A percentile compares a stretch with the other conserved stretches of the same genome.
Evolutionary conservation across 306 rosid genomes (phyloP).

Genomic region (Castanea mollissima): DNA sequence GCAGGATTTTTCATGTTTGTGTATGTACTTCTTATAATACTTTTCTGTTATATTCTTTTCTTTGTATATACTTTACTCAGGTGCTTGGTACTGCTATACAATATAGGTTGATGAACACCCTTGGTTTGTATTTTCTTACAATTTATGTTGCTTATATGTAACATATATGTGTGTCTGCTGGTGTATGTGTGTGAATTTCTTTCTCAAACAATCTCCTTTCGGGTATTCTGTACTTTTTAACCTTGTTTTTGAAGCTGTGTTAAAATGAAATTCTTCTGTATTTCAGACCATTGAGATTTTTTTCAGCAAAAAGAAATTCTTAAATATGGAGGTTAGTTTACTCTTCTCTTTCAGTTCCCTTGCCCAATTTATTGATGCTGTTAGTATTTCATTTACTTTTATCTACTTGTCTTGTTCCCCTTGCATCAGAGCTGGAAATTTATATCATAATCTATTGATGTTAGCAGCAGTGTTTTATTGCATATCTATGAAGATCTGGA

Average conservation of each 20-base stretch:
- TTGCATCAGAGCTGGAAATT: background rate
- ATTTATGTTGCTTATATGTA: background rate
- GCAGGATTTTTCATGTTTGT: no score
- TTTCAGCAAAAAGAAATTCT: conserved; percentile 76
- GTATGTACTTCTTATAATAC: no score
- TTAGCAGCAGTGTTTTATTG: background rate
- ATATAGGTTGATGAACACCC: background rate
- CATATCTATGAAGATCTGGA: background rate
- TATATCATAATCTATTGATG: background rate
- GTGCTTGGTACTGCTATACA: background rate
- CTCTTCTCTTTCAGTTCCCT: conserved; percentile 13
- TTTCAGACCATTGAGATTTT: conserved; percentile 92
- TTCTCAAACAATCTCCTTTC: background rate
- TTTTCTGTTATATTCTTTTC: background rate
- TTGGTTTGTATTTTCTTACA: background rate
- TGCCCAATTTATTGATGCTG: conserved; percentile 15
- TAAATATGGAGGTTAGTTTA: conserved; percentile 77
- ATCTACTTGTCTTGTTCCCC: conserved; percentile 10
- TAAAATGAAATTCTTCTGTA: conserved; percentile 26
- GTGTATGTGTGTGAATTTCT: background rate
- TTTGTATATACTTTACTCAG: background rate
- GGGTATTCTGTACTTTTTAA: background rate
- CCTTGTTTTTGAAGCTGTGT: conserved; percentile 19
- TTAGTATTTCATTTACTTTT: background rate
- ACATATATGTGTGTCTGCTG: background rate